Evolutionary conservation across 805 yeast genomes (phyloP).

Genomic region (Yarrowia sp.): DNA sequence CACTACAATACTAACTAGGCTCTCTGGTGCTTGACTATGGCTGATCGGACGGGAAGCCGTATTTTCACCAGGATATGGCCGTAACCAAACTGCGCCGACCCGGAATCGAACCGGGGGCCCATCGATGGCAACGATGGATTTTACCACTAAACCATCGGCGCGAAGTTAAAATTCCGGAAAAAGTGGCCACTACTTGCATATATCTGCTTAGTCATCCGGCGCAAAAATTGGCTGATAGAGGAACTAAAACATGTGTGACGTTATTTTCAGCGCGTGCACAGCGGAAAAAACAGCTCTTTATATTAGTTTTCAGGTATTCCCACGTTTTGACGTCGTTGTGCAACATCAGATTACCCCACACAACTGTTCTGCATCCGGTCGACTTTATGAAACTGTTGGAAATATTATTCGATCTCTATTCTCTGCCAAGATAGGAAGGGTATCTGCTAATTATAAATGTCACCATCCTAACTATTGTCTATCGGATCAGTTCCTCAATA

Average conservation of each 20-base stretch:
- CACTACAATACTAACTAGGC: constrained; percentile 37
- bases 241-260: no score
- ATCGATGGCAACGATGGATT: constrained; percentile 38
- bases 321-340: no score
- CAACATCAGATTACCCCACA: no score
- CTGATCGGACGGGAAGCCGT: constrained; percentile 37
- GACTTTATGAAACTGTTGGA: no score
- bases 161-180: not conserved
- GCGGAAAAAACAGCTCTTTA: no score
- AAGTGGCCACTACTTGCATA: not conserved
- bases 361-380: no score
- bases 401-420: no score
- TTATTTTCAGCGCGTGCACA: no score
- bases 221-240: not conserved
- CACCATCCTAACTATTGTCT: not conserved
- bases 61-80: constrained; percentile 34
- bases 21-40: constrained; percentile 37
- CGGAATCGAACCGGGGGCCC: constrained; percentile 39
- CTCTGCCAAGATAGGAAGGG: no score
- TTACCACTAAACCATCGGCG: constrained; percentile 38
- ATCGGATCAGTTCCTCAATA: no score
- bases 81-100: constrained; percentile 32
- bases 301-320: no score
- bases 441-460: no score
- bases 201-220: not conserved